A percentile compares a stretch with the other conserved stretches of the same genome.
Conservation (phyloP, 495 filamentous ascomycete species). For the Oidiodendron maius region DNA sequence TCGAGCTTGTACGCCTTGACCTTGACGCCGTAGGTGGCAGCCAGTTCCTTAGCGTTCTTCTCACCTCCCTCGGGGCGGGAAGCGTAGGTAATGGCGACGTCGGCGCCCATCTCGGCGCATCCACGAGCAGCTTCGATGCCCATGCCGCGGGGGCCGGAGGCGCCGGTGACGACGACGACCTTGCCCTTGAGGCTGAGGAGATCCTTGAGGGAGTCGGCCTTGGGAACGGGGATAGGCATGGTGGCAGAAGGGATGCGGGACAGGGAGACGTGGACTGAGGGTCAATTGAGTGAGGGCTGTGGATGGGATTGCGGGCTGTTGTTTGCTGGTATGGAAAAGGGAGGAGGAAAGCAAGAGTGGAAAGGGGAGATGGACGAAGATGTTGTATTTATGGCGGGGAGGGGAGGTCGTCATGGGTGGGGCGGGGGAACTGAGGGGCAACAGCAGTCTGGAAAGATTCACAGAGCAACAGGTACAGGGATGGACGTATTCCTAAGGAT, state of each 20-base stretch:
- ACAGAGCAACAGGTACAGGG: no score
- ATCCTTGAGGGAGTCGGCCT: conserved; percentile 52
- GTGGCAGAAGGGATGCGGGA: not conserved
- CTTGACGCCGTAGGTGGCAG: conserved; percentile 56
- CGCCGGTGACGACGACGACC: conserved; percentile 65
- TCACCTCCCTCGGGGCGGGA: conserved; percentile 55
- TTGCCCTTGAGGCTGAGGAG: conserved; percentile 70
- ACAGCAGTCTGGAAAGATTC: no score
- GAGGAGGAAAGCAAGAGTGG: not conserved
- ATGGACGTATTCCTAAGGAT: no score
- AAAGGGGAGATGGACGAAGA: not conserved
- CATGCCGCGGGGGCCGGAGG: conserved; percentile 63
- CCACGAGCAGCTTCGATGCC: conserved; percentile 69
- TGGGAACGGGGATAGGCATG: conserved; percentile 54
- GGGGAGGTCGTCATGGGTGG: not conserved
- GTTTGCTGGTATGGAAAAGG: not conserved
- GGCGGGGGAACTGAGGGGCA: not conserved
- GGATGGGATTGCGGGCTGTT: not conserved
- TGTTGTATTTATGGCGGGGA: not conserved
- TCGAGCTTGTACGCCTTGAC: conserved; percentile 60
- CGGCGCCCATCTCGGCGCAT: conserved; percentile 66
- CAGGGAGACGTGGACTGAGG: not conserved
- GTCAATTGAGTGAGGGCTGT: not conserved
- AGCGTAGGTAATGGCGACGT: conserved; percentile 62
- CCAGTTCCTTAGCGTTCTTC: conserved; percentile 58